Evolutionary conservation across 2,329 filamentous ascomycete genomes (phyloP), one percentile per base, ranked within the genome.

Genomic region (Mycogone perniciosa): DNA sequence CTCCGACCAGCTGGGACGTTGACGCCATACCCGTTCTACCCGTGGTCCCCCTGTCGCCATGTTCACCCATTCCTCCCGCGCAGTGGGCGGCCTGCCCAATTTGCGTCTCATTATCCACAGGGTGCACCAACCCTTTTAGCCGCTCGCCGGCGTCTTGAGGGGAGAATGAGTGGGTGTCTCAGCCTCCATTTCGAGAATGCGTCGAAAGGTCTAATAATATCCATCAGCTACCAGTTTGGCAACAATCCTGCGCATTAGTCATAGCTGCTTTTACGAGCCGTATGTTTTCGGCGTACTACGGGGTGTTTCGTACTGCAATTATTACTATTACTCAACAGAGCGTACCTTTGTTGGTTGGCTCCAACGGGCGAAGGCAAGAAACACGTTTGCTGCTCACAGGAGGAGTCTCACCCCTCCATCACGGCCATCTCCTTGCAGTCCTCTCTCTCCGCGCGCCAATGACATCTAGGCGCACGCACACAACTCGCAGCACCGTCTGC

Each of bases 1-100:
- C 48, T 42, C 44, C 51, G 31, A 46, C 20, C 20, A 43, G 44
- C 47, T 50, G 51, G 51, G 47, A 53, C 43, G 35, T 50, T 53
- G 51, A 53, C 51, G 51, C 51, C 51, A 50, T 50, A 53, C 47
- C 51, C 51, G 51, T 47, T 47, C 51, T 37, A 40, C 34, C 31
- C 30, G n/a, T 46, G 46, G 31, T 44, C 49, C 50, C 46, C 50
- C 44, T 39, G 31, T 46, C 39, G 44, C 40, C 44, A 42, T 51
- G 48, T 30, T 39, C 33, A 3, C 33, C 33, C 33, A 35, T 11
- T 35, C 33, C 7, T 35, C 33, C 33, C 11, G 11, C 33, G 11
- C 20, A 35, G 33, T 35, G 7, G 33, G 37, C 39, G 41, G 33
- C n/a, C 34, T 44, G 46, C 46, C 40, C 29, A 10, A 26, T n/a